phyloP scores from a whole-genome alignment of 2,329 filamentous ascomycete species.

The Hymenoscyphus occultus region DNA sequence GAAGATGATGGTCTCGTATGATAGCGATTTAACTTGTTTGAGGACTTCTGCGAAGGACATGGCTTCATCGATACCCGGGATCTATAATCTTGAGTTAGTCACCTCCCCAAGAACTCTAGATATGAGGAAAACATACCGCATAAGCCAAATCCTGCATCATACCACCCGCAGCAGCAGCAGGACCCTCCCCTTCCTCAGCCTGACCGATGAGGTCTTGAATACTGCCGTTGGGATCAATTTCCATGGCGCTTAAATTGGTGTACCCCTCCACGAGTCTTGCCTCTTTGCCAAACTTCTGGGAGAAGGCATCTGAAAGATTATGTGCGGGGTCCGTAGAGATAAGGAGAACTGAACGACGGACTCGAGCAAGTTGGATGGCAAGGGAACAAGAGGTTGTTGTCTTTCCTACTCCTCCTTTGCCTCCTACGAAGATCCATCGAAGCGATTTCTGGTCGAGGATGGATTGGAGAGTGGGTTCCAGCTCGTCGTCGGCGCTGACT shows the following conservation, averaged over 20 bases:
- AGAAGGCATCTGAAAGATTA: constrained; percentile 96
- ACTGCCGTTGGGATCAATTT: constrained; percentile 96
- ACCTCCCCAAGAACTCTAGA: not conserved
- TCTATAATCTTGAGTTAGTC: constrained; percentile 50
- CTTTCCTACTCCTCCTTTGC: constrained; percentile 97
- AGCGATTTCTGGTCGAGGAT: constrained; percentile 94
- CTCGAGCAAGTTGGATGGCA: constrained; percentile 93
- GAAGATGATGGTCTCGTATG: constrained; percentile 98
- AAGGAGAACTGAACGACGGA: constrained; percentile 90
- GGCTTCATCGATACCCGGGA: constrained; percentile 96
- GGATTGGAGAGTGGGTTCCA: constrained; percentile 90
- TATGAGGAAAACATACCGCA: constrained; percentile 57
- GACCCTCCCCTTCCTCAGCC: constrained; percentile 70
- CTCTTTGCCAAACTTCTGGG: constrained; percentile 99
- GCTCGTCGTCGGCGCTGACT: constrained; percentile 61
- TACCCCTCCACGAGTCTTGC: constrained; percentile 90
- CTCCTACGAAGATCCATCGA: constrained; percentile 98
- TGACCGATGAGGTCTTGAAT: constrained; percentile 88
- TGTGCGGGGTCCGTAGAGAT: constrained; percentile 98
- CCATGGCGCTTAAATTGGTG: constrained; percentile 93
- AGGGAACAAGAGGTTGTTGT: constrained; percentile 99
- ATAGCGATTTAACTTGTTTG: constrained; percentile 98
- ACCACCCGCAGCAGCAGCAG: constrained; percentile 73
- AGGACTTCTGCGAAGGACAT: constrained; percentile 99
- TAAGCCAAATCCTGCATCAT: constrained; percentile 99